Base-by-base conservation (phyloP, 2,329 filamentous ascomycete genomes). In the Aspergillus quadrilineatus region DNA sequence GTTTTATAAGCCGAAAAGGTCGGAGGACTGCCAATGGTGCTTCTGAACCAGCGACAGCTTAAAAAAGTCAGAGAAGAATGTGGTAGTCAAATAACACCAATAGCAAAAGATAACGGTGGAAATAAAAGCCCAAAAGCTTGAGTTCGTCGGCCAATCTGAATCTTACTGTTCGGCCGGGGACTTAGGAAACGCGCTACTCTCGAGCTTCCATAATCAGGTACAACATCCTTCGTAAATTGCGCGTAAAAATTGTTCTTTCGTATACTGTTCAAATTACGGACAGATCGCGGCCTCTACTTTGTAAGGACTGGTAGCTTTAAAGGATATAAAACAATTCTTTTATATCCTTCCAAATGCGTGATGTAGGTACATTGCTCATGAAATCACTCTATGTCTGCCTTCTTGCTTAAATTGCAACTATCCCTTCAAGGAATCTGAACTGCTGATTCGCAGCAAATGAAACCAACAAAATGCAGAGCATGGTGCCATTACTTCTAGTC, bases 101-200 rank as follows among this genome's bases (percentile, higher is more conserved):
- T 17, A 17, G 17, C 17, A 22, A 22, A 22, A 22, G 22, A 22
- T 22, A 22, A 22, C 22, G 22, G 22, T 22, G 22, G 22, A 10
- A 47, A 42, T 6, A 30, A 41, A 29, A 46, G 17, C n/a, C 26
- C 29, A 22, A 22, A 22, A 22, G 22, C 22, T 22, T 29, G 14
- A 26, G 36, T 26, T 28, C 14, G 22, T 44, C 41, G 43, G 44
- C 34, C 43, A 52, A 56, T 45, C 42, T 54, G 22, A 42, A 22
- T 28, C 42, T 14, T 22, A 10, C n/a, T 44, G 50, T 28, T 41
- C 39, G 12, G 41, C 29, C 12, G 32, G 29, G 41, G 49, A 28
- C 12, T 45, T 36, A 6, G 47, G 15, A 50, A 39, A 39, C 48
- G 32, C 41, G 50, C 50, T 41, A 30, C 41, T 34, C 14, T 43